Conservation (phyloP, 345 rosid species). For the Heritiera littoralis region DNA sequence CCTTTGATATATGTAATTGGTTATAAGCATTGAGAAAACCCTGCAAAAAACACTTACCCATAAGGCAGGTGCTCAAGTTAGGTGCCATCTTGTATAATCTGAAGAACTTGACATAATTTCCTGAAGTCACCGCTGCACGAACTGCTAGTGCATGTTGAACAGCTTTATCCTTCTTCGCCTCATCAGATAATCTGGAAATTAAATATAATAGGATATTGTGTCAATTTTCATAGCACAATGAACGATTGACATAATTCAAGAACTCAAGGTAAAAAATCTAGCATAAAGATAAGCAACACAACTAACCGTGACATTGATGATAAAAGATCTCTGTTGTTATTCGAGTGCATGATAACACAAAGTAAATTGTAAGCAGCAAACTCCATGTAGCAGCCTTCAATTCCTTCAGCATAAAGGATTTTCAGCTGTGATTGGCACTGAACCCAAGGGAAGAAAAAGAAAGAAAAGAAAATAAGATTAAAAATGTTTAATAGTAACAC, state of each 20-base stretch:
- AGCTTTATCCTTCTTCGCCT: slow-evolving; percentile 70
- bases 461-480: slow-evolving; percentile 21
- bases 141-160: slow-evolving; percentile 96
- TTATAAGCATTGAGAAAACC: slow-evolving; percentile 2
- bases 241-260: slow-evolving; percentile 5
- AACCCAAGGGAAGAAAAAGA: slow-evolving; percentile 15
- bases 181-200: slow-evolving; percentile 63
- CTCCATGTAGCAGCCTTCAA: slow-evolving; percentile 86
- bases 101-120: slow-evolving; percentile 87
- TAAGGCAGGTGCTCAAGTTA: slow-evolving; percentile 79
- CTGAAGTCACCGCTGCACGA: slow-evolving; percentile 90
- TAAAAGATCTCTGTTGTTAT: slow-evolving; percentile 76
- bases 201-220: background rate
- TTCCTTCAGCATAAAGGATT: slow-evolving; percentile 89
- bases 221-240: background rate
- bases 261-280: slow-evolving; percentile 2
- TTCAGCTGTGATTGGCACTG: slow-evolving; percentile 97
- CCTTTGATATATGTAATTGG: background rate
- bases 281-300: slow-evolving; percentile 5
- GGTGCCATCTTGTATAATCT: slow-evolving; percentile 86
- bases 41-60: slow-evolving; percentile 58
- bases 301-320: slow-evolving; percentile 90
- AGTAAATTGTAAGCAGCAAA: slow-evolving; percentile 92
- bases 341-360: slow-evolving; percentile 84
- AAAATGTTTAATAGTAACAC: background rate